A percentile compares a stretch with the other conserved stretches of the same genome.
phyloP scores from a whole-genome alignment of 805 yeast species.

The Pichia manshurica region DNA sequence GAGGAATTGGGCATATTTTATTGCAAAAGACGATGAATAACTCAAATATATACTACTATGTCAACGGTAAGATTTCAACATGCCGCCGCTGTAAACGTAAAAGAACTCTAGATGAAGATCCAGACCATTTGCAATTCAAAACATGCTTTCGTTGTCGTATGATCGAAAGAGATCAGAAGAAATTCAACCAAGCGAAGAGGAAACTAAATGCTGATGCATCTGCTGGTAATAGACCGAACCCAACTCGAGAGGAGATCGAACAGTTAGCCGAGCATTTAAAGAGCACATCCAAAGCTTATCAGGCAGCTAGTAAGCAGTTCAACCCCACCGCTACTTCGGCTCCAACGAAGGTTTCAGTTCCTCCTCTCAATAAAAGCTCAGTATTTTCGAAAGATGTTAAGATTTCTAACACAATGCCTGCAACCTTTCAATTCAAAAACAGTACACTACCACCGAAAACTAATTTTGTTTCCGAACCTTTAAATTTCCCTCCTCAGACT shows the following conservation, averaged over 20 bases:
- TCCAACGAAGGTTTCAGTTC: conserved; percentile 10
- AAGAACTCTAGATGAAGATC: conserved; percentile 50
- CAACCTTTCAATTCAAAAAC: conserved; percentile 10
- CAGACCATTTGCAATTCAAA: conserved; percentile 50
- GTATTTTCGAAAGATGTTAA: not conserved
- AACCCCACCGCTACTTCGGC: conserved; percentile 17
- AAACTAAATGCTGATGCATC: conserved; percentile 17
- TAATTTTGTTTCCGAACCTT: conserved; percentile 4
- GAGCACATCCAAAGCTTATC: conserved; percentile 10
- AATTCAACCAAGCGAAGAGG: conserved; percentile 25
- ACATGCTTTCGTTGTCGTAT: conserved; percentile 56
- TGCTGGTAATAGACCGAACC: conserved; percentile 16
- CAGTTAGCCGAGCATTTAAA: conserved; percentile 17
- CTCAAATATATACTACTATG: conserved; percentile 18
- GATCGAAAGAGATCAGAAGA: conserved; percentile 41
- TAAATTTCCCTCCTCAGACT: conserved; percentile 4
- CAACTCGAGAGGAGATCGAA: conserved; percentile 17
- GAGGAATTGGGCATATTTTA: not conserved
- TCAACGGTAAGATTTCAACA: conserved; percentile 32
- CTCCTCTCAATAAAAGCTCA: not conserved
- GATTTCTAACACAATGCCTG: conserved; percentile 1
- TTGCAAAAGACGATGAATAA: not conserved
- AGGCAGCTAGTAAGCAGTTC: conserved; percentile 10
- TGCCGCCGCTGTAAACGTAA: conserved; percentile 56
- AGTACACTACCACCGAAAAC: conserved; percentile 3